Percentiles rank a stretch among this genome's conserved stretches.
Evolutionary conservation across 345 rosid species (phyloP).

Genomic region (Passiflora organensis): DNA sequence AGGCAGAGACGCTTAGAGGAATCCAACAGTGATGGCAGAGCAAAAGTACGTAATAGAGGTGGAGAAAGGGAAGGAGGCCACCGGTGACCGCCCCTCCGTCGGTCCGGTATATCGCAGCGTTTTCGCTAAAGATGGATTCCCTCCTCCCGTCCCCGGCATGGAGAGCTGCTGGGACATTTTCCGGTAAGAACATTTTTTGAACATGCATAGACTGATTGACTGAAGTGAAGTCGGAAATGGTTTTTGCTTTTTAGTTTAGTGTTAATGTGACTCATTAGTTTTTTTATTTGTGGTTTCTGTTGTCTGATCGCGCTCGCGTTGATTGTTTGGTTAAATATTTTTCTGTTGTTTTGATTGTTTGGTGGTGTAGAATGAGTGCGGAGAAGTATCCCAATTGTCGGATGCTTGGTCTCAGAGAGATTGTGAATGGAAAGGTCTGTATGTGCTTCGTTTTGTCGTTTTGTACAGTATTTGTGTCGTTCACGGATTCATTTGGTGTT

Average conservation of each 20-base stretch:
- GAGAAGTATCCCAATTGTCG: conserved; percentile 65
- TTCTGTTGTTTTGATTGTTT: background rate
- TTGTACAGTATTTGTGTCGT: background rate
- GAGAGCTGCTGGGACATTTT: conserved; percentile 94
- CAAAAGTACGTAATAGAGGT: conserved; percentile 60
- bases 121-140: conserved; percentile 73
- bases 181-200: conserved; percentile 42
- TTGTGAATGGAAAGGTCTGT: conserved; percentile 66
- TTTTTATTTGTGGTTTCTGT: background rate
- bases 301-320: background rate
- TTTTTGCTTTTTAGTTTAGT: background rate
- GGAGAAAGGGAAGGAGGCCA: conserved; percentile 61
- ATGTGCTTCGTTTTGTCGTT: background rate
- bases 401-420: conserved; percentile 88
- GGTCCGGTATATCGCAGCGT: conserved; percentile 86
- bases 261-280: background rate
- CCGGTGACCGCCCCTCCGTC: conserved; percentile 59
- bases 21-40: conserved; percentile 27
- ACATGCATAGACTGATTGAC: too few species aligned
- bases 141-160: conserved; percentile 64
- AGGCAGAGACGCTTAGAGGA: too few species aligned
- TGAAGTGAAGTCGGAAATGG: too few species aligned
- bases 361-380: conserved; percentile 56
- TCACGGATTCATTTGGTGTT: background rate
- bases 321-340: background rate